Conservation (phyloP, 164 flowering plant genomes). For the Stephania yunnanensis region DNA sequence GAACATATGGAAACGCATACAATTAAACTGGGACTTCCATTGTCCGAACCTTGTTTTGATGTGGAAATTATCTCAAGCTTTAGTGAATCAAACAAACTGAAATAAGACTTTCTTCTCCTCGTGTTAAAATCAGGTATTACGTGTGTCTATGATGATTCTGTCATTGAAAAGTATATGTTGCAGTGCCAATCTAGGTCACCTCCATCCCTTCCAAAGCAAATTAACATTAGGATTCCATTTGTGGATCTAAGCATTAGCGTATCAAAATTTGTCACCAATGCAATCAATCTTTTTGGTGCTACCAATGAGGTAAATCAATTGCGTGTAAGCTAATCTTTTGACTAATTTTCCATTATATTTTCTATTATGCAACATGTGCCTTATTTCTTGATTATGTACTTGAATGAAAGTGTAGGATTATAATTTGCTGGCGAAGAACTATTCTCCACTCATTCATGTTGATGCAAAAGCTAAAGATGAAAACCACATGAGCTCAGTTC, state of each 20-base stretch:
- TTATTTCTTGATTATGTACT: not conserved
- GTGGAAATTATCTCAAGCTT: constrained; percentile 53
- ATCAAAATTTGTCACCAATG: constrained; percentile 45
- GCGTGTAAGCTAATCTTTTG: not conserved
- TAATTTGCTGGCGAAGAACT: constrained; percentile 28
- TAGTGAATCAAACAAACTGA: constrained; percentile 50
- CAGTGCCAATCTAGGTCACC: constrained; percentile 64
- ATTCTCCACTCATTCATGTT: constrained; percentile 45
- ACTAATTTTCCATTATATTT: not conserved
- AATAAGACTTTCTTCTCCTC: constrained; percentile 45
- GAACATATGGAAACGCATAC: constrained; percentile 75
- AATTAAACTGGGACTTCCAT: constrained; percentile 60
- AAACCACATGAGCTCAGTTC: constrained; percentile 22
- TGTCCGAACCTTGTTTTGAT: constrained; percentile 60
- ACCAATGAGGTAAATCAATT: constrained; percentile 56
- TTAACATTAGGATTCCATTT: constrained; percentile 58
- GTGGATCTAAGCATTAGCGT: constrained; percentile 56
- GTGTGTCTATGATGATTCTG: constrained; percentile 55
- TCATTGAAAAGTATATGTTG: constrained; percentile 66
- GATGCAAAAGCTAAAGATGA: constrained; percentile 49
- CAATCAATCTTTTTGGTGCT: constrained; percentile 17
- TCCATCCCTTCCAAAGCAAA: constrained; percentile 72
- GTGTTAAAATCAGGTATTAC: constrained; percentile 65
- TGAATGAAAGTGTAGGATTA: constrained; percentile 44
- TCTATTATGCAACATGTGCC: no score